phyloP scores from a whole-genome alignment of 1,284 basidiomycete genomes.

The Golubevia sp. region DNA sequence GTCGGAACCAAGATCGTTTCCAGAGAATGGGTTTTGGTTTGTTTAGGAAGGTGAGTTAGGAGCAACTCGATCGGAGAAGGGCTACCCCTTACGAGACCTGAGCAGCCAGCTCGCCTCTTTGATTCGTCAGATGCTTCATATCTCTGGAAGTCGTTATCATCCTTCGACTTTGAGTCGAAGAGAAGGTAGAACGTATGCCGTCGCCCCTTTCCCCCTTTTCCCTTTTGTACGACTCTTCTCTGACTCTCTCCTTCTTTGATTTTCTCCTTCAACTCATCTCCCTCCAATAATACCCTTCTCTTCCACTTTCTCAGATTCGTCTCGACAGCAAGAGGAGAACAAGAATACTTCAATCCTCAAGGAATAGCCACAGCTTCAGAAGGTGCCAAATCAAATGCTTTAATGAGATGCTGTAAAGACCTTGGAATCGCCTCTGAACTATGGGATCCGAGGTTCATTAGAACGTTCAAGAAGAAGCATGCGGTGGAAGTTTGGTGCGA shows the following conservation, averaged over 20 bases:
- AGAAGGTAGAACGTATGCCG: no score
- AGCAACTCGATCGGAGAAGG: no score
- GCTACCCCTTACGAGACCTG: no score
- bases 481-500: constrained; percentile 53
- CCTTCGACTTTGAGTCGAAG: no score
- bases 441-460: constrained; percentile 68
- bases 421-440: constrained; percentile 93
- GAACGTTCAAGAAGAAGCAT: constrained; percentile 53
- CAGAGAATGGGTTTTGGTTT: constrained; percentile 92
- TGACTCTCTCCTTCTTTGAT: no score
- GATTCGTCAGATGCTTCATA: no score
- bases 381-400: constrained; percentile 92
- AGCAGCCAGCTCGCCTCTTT: no score
- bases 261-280: no score
- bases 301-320: constrained; percentile 71
- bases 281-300: not conserved
- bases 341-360: constrained; percentile 91
- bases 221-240: not conserved
- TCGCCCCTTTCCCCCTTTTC: constrained; percentile 13
- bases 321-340: constrained; percentile 88
- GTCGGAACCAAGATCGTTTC: constrained; percentile 77
- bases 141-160: no score
- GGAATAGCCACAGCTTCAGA: constrained; percentile 93
- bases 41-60: constrained; percentile 82
- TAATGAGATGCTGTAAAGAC: constrained; percentile 98